Evolutionary conservation across 768 basidiomycete genomes (phyloP).

Genomic region (Asterophora lycoperdoides): DNA sequence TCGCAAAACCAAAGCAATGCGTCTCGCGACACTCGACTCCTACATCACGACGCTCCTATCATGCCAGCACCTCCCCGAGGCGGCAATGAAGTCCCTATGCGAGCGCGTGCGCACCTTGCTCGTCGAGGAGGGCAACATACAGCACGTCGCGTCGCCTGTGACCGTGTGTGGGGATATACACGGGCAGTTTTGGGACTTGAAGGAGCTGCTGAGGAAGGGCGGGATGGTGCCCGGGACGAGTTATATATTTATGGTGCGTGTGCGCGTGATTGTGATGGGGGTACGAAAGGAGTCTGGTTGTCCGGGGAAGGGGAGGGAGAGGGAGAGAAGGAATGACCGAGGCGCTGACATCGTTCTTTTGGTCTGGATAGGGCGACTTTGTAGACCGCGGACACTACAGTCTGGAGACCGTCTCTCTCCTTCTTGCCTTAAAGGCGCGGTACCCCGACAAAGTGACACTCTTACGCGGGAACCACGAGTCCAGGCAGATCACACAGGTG

Average conservation of each 20-base stretch:
- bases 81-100: slow-evolving; percentile 92
- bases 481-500: slow-evolving; percentile 95
- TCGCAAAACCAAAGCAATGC: slow-evolving; percentile 26
- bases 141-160: slow-evolving; percentile 92
- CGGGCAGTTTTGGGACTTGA: slow-evolving; percentile 95
- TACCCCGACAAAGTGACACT: slow-evolving; percentile 92
- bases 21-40: slow-evolving; percentile 49
- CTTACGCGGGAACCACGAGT: slow-evolving; percentile 94
- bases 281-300: slow-evolving; percentile 1
- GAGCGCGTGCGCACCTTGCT: slow-evolving; percentile 83
- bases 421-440: slow-evolving; percentile 89
- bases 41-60: slow-evolving; percentile 88
- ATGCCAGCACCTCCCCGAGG: slow-evolving; percentile 85
- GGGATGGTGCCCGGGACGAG: slow-evolving; percentile 84
- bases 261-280: slow-evolving; percentile 25
- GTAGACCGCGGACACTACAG: slow-evolving; percentile 97
- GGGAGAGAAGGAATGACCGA: too few species aligned
- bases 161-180: slow-evolving; percentile 97
- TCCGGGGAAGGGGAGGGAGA: neutral
- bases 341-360: neutral
- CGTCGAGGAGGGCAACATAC: slow-evolving; percentile 96
- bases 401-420: slow-evolving; percentile 87
- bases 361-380: slow-evolving; percentile 78
- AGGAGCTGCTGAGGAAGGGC: slow-evolving; percentile 84
- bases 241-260: slow-evolving; percentile 94